Conservation (phyloP, 805 yeast genomes). For the Wickerhamiella parazyma region DNA sequence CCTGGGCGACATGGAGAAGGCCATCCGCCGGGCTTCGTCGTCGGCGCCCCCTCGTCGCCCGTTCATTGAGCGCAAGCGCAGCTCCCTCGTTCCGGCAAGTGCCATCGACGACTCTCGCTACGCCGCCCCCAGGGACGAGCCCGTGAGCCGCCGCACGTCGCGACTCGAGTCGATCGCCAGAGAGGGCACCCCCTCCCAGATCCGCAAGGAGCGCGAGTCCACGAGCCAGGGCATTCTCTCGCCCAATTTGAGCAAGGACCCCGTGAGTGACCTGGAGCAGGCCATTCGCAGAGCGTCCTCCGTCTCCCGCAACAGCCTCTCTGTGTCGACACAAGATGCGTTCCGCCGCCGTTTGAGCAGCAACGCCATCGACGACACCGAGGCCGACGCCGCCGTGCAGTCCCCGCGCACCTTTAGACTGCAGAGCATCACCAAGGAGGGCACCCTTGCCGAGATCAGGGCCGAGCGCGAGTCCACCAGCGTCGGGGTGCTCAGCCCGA, state of each 20-base stretch:
- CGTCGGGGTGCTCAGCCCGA: conserved; percentile 1
- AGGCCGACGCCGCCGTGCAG: background rate
- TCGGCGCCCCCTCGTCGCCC: background rate
- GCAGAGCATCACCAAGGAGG: background rate
- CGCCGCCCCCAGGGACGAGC: background rate
- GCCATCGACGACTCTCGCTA: background rate
- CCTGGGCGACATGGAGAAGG: background rate
- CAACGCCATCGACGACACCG: background rate
- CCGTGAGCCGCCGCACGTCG: background rate
- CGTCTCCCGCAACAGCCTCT: background rate
- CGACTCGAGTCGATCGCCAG: background rate
- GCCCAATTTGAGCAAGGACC: background rate
- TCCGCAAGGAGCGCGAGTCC: conserved; percentile 3
- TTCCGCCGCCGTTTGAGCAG: background rate
- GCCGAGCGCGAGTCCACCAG: conserved; percentile 6
- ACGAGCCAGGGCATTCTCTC: background rate
- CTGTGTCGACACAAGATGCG: background rate
- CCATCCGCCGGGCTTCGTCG: background rate
- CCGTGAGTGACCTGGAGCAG: background rate
- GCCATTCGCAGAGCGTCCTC: conserved; percentile 5
- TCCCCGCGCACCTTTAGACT: background rate
- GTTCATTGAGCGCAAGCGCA: background rate
- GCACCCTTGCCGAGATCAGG: conserved; percentile 1
- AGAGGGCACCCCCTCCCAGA: background rate
- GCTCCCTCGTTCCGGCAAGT: background rate